A percentile compares a stretch with the other conserved stretches of the same genome.
phyloP scores from a whole-genome alignment of 345 rosid genomes.

The Aegle marmelos region DNA sequence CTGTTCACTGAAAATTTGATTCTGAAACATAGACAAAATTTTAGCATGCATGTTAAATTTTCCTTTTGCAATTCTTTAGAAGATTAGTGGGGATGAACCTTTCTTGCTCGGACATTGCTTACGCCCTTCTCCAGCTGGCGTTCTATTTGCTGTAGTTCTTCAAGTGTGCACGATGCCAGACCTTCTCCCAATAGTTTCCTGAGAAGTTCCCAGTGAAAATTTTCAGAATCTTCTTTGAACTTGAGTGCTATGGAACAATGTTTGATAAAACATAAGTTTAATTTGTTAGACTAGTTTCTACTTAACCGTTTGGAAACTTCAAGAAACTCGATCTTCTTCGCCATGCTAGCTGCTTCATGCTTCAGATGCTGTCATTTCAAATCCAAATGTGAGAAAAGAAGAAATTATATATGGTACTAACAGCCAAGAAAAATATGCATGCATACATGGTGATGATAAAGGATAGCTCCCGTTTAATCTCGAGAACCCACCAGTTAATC shows the following conservation, averaged over 20 bases:
- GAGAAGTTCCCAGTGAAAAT: background rate
- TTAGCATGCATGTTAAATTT: conserved; percentile 2
- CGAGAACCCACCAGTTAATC: too few species aligned
- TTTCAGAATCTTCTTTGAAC: background rate
- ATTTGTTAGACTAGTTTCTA: background rate
- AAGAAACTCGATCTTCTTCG: conserved; percentile 76
- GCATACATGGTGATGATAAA: too few species aligned
- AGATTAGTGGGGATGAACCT: conserved; percentile 30
- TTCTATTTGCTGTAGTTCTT: conserved; percentile 60
- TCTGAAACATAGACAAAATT: conserved; percentile 35
- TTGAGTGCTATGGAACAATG: background rate
- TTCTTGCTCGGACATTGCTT: conserved; percentile 48
- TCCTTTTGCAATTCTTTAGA: background rate
- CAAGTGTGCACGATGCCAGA: conserved; percentile 45
- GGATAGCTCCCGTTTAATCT: too few species aligned
- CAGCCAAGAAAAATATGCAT: background rate
- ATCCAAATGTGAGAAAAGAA: conserved; percentile 2
- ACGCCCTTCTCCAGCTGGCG: conserved; percentile 60
- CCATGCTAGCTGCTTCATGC: conserved; percentile 65
- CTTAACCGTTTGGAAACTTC: conserved; percentile 67
- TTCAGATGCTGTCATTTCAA: conserved; percentile 62
- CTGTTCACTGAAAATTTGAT: conserved; percentile 66
- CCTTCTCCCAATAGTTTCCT: conserved; percentile 65
- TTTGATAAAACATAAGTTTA: background rate
- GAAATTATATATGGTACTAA: background rate